Conservation (phyloP, 1,139 yeast genomes). For the Sugiyamaella paludigena region DNA sequence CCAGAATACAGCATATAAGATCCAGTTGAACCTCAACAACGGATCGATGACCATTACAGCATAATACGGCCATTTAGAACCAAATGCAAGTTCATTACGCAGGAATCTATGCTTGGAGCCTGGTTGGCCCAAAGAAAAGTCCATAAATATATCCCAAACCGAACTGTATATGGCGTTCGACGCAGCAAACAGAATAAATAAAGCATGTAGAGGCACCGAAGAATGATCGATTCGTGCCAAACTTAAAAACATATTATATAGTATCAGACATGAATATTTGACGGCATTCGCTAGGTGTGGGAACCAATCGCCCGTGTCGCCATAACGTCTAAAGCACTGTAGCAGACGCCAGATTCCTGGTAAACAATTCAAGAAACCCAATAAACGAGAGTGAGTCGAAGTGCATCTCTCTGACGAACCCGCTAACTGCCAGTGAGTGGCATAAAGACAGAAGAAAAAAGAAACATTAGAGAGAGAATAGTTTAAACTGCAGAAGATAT, state of each 20-base stretch:
- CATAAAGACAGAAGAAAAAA: slow-evolving; percentile 79
- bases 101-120: slow-evolving; percentile 58
- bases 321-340: slow-evolving; percentile 88
- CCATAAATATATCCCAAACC: slow-evolving; percentile 91
- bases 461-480: slow-evolving; percentile 85
- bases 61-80: slow-evolving; percentile 63
- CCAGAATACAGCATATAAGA: slow-evolving; percentile 70
- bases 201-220: slow-evolving; percentile 46
- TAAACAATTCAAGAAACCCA: slow-evolving; percentile 80
- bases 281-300: slow-evolving; percentile 93
- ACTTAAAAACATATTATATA: slow-evolving; percentile 74
- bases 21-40: slow-evolving; percentile 82
- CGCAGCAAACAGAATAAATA: slow-evolving; percentile 70
- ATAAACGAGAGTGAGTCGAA: slow-evolving; percentile 63
- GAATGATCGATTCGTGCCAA: slow-evolving; percentile 63
- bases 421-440: slow-evolving; percentile 56
- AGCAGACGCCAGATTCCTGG: slow-evolving; percentile 90
- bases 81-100: slow-evolving; percentile 68
- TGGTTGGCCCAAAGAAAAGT: slow-evolving; percentile 81
- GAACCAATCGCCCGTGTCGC: slow-evolving; percentile 92
- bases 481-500: slow-evolving; percentile 80
- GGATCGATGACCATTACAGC: slow-evolving; percentile 71
- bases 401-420: slow-evolving; percentile 60
- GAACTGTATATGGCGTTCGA: slow-evolving; percentile 68
- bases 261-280: slow-evolving; percentile 65